These are phyloP conservation scores for Candida caryicola DNA, from an alignment of 805 yeast genomes.

Conservation along the genomic window DNA sequence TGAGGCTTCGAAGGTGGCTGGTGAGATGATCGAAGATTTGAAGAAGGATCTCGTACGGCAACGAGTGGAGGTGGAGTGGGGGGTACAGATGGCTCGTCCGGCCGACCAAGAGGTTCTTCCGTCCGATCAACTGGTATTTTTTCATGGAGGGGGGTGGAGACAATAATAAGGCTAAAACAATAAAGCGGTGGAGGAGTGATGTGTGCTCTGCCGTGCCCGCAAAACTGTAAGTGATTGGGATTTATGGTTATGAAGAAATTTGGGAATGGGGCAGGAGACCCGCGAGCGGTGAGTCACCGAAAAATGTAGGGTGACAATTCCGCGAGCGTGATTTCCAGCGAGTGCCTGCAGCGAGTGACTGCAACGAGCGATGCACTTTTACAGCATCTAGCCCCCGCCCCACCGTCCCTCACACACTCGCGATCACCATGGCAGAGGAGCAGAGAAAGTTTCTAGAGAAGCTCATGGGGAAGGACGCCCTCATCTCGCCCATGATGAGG, in stretches of 20 bases:
- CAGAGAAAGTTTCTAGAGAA: constrained; percentile 75
- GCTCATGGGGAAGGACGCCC: constrained; percentile 68
- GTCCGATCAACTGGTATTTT: constrained; percentile 39
- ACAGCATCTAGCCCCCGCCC: too few species aligned
- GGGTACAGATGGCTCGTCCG: constrained; percentile 18
- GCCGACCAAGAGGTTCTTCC: constrained; percentile 17
- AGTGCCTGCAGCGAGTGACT: too few species aligned
- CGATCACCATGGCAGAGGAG: constrained; percentile 53
- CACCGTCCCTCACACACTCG: not conserved
- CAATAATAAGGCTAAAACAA: too few species aligned
- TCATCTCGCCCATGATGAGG: constrained; percentile 31
- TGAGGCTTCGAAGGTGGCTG: constrained; percentile 20
- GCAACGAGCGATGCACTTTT: too few species aligned
- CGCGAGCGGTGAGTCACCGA: too few species aligned
- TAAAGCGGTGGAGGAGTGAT: too few species aligned
- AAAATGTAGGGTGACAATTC: too few species aligned
- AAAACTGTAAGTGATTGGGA: too few species aligned
- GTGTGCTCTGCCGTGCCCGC: too few species aligned
- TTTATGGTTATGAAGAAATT: too few species aligned
- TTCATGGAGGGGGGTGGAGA: not conserved
- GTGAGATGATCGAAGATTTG: constrained; percentile 30
- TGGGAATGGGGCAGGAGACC: too few species aligned
- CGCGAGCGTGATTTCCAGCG: too few species aligned
- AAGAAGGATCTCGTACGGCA: constrained; percentile 45
- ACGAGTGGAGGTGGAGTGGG: constrained; percentile 31